Conservation (phyloP, 2,329 filamentous ascomycete genomes). For the Cytospora schulzeri region DNA sequence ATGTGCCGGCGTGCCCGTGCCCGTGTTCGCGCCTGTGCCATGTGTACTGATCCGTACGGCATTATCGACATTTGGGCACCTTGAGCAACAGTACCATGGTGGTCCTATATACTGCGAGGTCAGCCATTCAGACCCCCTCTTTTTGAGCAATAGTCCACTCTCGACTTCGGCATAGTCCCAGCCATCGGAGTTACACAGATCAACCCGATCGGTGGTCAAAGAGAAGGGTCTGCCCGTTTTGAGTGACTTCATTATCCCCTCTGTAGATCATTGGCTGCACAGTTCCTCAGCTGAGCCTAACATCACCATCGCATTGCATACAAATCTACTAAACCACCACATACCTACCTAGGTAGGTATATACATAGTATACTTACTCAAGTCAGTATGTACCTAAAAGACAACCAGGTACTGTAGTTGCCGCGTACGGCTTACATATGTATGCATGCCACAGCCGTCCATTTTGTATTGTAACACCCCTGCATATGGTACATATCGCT, state of each 20-base stretch:
- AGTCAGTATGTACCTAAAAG: too few relatives aligned
- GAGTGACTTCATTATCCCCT: background rate
- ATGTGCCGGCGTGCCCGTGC: background rate
- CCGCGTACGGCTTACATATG: background rate
- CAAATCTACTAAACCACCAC: background rate
- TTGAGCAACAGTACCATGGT: background rate
- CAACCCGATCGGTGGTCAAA: background rate
- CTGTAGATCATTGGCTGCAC: background rate
- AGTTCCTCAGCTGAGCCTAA: background rate
- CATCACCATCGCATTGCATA: background rate
- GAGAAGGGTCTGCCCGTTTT: background rate
- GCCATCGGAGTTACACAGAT: background rate
- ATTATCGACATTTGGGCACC: background rate
- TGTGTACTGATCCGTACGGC: background rate
- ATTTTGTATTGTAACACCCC: background rate
- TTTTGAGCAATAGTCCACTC: background rate
- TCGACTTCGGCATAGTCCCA: background rate
- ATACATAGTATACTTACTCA: too few relatives aligned
- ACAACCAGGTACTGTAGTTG: too few relatives aligned
- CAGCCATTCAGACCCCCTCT: too few relatives aligned
- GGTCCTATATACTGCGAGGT: too few relatives aligned
- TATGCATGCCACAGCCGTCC: background rate
- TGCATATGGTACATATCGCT: background rate
- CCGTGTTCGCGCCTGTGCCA: background rate
- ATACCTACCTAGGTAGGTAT: too few relatives aligned